Evolutionary conservation across 1,284 basidiomycete species (phyloP), one percentile per base, ranked within the genome.

Genomic region (Ceratobasidium sp.): DNA sequence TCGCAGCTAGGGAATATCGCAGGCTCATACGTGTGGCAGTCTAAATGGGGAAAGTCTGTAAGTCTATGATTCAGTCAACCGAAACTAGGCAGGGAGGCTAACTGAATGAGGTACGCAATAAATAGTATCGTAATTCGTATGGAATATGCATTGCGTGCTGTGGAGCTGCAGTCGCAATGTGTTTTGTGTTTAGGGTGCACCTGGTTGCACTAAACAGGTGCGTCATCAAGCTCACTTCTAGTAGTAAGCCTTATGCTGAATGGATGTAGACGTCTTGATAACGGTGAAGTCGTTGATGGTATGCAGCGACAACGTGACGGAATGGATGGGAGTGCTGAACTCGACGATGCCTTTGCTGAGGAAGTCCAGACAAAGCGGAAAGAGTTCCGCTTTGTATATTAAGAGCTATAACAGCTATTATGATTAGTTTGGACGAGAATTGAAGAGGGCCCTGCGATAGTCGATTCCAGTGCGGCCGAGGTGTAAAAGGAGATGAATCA

Each of bases 1-100:
- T 90, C 90, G n/a, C 90, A 92, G 81, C 86, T 93, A 1, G 93
- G 94, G 0, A 95, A 95, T 83, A 87, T 95, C 60, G 85, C 89
- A 68, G 93, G 94, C 81, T 93, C 94, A 88, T 95, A 84, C 86
- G 92, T 88, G 18, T 88, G 87, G 87, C 86, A 85, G 20, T 84
- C 81, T 66, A 79, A 51, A 20, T 88, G 87, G 86, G 87, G 87
- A 20, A 86, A 84, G 13, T 84, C 85, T n/a, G n/a, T n/a, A n/a
- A n/a, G n/a, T n/a, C n/a, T n/a, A n/a, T n/a, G n/a, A n/a, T n/a
- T n/a, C n/a, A n/a, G n/a, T n/a, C n/a, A n/a, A n/a, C n/a, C n/a
- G n/a, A n/a, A n/a, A n/a, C n/a, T n/a, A n/a, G n/a, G n/a, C n/a
- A n/a, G n/a, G n/a, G n/a, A n/a, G n/a, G n/a, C n/a, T n/a, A n/a